Evolutionary conservation across 148 eudicot genomes (phyloP).

Genomic region (Persicaria maculosa): DNA sequence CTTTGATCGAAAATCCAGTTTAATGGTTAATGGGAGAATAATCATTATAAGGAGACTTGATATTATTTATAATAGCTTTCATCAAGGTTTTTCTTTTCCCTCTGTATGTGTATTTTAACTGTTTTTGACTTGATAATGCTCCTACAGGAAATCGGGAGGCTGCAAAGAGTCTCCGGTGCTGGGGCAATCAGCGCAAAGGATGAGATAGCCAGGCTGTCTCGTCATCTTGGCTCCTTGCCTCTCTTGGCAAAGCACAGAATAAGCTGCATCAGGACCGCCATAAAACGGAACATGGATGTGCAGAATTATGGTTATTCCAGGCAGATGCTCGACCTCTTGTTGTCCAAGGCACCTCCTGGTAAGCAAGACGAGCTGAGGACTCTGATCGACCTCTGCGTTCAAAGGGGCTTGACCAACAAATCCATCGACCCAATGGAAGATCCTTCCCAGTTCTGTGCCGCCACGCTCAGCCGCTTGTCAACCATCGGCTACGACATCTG

Average conservation of each 20-base stretch:
- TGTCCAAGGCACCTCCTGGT: constrained; percentile 85
- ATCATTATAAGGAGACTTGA: not conserved
- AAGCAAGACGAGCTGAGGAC: constrained; percentile 93
- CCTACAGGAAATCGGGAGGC: constrained; percentile 81
- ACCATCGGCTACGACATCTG: constrained; percentile 96
- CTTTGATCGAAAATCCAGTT: not conserved
- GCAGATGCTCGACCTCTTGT: constrained; percentile 90
- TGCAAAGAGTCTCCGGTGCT: constrained; percentile 83
- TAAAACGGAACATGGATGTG: constrained; percentile 92
- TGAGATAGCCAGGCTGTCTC: constrained; percentile 87
- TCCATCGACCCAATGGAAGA: constrained; percentile 91
- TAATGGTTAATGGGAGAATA: not conserved
- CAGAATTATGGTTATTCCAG: constrained; percentile 81
- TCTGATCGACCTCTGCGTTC: constrained; percentile 81
- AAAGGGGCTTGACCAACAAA: constrained; percentile 81
- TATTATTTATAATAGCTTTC: not conserved
- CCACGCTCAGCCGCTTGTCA: constrained; percentile 92
- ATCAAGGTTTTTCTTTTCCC: not conserved
- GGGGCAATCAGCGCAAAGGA: constrained; percentile 92
- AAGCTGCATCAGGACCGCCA: constrained; percentile 90
- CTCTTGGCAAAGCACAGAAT: constrained; percentile 91
- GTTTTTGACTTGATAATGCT: not conserved
- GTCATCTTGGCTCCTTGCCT: constrained; percentile 93
- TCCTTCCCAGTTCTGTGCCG: constrained; percentile 96
- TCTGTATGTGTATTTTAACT: not conserved